These are phyloP conservation scores for Graphilbum ipis-grandicollis DNA, from an alignment of 2,329 filamentous ascomycete genomes.

Conservation along the genomic window DNA sequence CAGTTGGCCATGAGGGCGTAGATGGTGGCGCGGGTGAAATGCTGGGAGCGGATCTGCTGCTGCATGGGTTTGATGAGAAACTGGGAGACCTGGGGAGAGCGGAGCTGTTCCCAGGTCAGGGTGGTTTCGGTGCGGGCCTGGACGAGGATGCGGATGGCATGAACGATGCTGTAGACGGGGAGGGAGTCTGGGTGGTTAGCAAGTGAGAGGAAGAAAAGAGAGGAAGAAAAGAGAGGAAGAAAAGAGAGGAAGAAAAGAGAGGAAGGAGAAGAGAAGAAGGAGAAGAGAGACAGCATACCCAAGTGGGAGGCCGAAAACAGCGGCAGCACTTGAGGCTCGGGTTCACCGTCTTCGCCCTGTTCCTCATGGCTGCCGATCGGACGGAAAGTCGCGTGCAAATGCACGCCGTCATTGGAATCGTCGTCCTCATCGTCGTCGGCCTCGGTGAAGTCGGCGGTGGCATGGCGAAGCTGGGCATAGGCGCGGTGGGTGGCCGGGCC, in stretches of 20 bases:
- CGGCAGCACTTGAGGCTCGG: constrained; percentile 34
- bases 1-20: constrained; percentile 90
- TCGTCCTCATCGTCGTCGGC: constrained; percentile 35
- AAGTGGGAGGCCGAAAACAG: constrained; percentile 68
- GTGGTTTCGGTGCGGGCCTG: constrained; percentile 79
- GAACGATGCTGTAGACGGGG: constrained; percentile 79
- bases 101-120: constrained; percentile 82
- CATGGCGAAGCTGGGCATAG: constrained; percentile 27
- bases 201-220: neutral
- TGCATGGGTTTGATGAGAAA: constrained; percentile 93
- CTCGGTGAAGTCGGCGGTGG: constrained; percentile 48
- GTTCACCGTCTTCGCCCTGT: constrained; percentile 16
- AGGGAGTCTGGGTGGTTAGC: constrained; percentile 48
- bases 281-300: constrained; percentile 24
- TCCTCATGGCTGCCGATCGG: constrained; percentile 11
- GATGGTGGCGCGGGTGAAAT: constrained; percentile 72
- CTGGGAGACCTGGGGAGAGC: constrained; percentile 89
- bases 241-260: constrained; percentile 60
- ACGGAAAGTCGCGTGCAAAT: neutral
- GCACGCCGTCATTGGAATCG: constrained; percentile 16
- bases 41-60: constrained; percentile 64
- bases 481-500: constrained; percentile 13
- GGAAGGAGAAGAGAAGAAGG: neutral
- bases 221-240: constrained; percentile 19
- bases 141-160: constrained; percentile 74